Evolutionary conservation across 352 stramenopile genomes (phyloP).

Genomic region (Phytophthora pseudosyringae): DNA sequence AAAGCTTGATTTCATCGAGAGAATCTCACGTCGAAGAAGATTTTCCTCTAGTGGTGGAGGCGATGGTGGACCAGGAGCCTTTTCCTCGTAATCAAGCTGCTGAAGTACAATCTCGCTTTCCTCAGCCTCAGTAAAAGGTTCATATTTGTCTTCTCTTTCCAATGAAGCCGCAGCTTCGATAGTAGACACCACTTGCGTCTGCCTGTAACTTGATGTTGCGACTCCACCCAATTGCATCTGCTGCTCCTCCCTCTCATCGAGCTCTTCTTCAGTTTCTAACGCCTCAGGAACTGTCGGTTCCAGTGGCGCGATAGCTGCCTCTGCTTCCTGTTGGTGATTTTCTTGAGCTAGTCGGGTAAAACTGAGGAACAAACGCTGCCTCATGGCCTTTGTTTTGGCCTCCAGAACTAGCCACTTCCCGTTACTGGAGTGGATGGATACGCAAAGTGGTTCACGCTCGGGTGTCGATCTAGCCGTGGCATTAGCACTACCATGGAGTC

Average conservation of each 20-base stretch:
- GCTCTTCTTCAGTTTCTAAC: constrained; percentile 8
- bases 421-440: constrained; percentile 56
- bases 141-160: not conserved
- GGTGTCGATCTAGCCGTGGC: constrained; percentile 7
- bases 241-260: not conserved
- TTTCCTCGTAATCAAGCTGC: constrained; percentile 18
- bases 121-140: not conserved
- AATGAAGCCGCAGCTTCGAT: not conserved
- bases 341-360: constrained; percentile 61
- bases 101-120: not conserved
- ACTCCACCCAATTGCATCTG: not conserved
- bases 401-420: constrained; percentile 62
- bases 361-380: constrained; percentile 54
- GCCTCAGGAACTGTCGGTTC: constrained; percentile 3
- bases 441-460: constrained; percentile 35
- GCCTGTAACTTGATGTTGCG: not conserved
- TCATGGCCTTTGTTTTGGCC: constrained; percentile 50
- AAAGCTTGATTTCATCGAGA: constrained; percentile 5
- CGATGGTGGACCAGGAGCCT: not conserved
- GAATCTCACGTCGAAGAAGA: constrained; percentile 3
- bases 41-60: not conserved
- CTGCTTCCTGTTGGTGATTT: constrained; percentile 29
- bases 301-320: not conserved
- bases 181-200: not conserved
- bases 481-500: constrained; percentile 43